These are phyloP conservation scores for Aureoboletus auriporus DNA, from an alignment of 768 basidiomycete genomes.

Conservation along the genomic window DNA sequence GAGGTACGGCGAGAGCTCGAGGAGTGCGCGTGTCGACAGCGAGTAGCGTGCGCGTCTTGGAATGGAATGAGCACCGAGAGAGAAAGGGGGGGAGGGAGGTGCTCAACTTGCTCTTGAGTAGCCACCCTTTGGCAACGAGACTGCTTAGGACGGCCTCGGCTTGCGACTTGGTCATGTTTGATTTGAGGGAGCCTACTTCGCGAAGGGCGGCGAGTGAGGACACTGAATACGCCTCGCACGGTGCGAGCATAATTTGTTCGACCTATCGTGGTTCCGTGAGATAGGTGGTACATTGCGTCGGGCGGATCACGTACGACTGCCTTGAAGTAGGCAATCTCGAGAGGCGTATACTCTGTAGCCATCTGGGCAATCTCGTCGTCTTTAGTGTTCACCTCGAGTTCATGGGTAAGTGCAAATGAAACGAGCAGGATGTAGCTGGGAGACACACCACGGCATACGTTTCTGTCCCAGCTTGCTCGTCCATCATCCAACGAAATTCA, in stretches of 20 bases:
- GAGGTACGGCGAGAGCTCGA: constrained; percentile 74
- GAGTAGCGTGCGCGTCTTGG: constrained; percentile 66
- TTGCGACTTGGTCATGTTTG: constrained; percentile 69
- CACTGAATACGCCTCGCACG: constrained; percentile 68
- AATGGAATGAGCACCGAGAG: constrained; percentile 5
- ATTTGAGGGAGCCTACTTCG: constrained; percentile 56
- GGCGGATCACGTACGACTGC: constrained; percentile 52
- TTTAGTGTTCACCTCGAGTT: constrained; percentile 66
- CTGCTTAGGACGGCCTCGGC: constrained; percentile 69
- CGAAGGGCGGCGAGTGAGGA: constrained; percentile 75
- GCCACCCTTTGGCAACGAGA: constrained; percentile 83
- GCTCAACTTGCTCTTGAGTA: constrained; percentile 69
- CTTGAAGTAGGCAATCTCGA: constrained; percentile 84
- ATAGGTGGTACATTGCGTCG: not conserved
- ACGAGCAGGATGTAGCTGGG: not conserved
- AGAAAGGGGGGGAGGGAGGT: not conserved
- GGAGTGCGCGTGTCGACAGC: constrained; percentile 66
- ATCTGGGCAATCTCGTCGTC: constrained; percentile 80
- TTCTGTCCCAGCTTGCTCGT: constrained; percentile 61
- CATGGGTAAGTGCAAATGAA: not conserved
- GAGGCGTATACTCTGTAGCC: constrained; percentile 76
- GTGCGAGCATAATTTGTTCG: constrained; percentile 83
- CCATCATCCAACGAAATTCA: constrained; percentile 59
- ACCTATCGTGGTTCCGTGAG: constrained; percentile 45
- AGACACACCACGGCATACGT: constrained; percentile 65